These are phyloP conservation scores for Mycena filopes DNA, from an alignment of 768 basidiomycete species.

Conservation along the genomic window DNA sequence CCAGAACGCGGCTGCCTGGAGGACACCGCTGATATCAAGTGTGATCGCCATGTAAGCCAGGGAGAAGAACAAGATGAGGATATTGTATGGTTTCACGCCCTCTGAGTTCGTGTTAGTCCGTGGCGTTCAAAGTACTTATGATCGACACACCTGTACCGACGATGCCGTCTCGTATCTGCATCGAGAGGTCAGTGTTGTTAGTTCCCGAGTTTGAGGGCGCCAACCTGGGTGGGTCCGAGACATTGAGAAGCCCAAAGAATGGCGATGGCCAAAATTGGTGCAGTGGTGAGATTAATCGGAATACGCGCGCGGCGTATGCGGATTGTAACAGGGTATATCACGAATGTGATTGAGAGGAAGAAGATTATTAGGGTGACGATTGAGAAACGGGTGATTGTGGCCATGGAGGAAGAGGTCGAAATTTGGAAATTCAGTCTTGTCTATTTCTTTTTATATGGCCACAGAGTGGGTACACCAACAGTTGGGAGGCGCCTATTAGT, in stretches of 20 bases:
- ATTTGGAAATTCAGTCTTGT: no score
- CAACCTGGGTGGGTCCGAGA: constrained; percentile 46
- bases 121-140: no score
- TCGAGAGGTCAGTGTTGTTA: background rate
- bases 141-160: no score
- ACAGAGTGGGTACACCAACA: no score
- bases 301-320: constrained; percentile 39
- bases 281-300: constrained; percentile 55
- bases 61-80: constrained; percentile 91
- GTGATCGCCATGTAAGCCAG: constrained; percentile 94
- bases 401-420: constrained; percentile 22
- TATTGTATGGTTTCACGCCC: constrained; percentile 89
- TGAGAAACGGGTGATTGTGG: constrained; percentile 53
- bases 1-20: constrained; percentile 89
- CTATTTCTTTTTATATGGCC: no score
- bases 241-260: constrained; percentile 63
- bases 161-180: constrained; percentile 76
- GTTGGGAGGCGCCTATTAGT: no score
- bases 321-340: constrained; percentile 53
- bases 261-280: constrained; percentile 59
- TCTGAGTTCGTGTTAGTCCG: no score
- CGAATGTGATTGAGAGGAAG: constrained; percentile 59
- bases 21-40: constrained; percentile 87
- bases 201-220: background rate
- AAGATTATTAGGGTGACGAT: constrained; percentile 60